These are phyloP conservation scores for Logfia minima DNA, from an alignment of 129 eudicot genomes.

Conservation along the genomic window DNA sequence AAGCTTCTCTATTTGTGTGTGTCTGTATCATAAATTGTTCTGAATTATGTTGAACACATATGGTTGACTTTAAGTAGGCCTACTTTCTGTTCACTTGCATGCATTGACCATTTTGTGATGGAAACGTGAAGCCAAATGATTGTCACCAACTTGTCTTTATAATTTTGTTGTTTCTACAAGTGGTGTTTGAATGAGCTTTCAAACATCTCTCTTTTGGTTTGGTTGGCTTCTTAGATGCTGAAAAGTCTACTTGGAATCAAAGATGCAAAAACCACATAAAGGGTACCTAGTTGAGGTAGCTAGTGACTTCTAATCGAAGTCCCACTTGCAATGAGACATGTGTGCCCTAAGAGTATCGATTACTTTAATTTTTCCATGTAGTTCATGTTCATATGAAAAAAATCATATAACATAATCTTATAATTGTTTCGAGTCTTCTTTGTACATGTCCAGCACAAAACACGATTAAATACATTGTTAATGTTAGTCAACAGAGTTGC, in stretches of 20 bases:
- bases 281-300: neutral
- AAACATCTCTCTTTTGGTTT: no score
- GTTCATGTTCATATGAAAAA: neutral
- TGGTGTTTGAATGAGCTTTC: neutral
- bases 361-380: neutral
- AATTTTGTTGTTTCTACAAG: slow-evolving; percentile 19
- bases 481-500: neutral
- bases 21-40: neutral
- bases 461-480: no score
- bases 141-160: slow-evolving; percentile 21
- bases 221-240: neutral
- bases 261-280: neutral
- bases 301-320: neutral
- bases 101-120: slow-evolving; percentile 19
- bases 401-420: neutral
- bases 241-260: neutral
- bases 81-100: slow-evolving; percentile 11
- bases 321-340: neutral
- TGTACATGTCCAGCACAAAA: neutral
- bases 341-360: neutral
- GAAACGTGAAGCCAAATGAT: slow-evolving; percentile 30
- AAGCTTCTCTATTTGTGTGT: neutral
- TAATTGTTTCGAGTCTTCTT: neutral
- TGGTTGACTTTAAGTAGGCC: slow-evolving; percentile 19
- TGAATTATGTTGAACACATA: slow-evolving; percentile 9